Evolutionary conservation across 345 rosid genomes (phyloP).

Genomic region (Limnanthes douglasii): DNA sequence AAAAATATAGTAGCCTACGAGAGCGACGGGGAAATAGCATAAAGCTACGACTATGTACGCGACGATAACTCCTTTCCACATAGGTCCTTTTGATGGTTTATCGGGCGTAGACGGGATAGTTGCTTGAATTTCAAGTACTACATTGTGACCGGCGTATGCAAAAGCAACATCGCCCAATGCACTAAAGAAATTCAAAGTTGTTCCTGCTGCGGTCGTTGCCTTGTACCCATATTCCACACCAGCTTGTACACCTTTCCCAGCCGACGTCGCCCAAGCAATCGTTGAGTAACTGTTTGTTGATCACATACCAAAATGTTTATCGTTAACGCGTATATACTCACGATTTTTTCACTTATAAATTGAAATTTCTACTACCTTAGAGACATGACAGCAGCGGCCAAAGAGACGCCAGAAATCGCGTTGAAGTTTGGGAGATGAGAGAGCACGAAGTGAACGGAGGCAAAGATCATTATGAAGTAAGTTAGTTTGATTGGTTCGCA

Average conservation of each 20-base stretch:
- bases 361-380: conserved; percentile 34
- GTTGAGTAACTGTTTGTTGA: conserved; percentile 75
- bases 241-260: conserved; percentile 26
- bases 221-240: conserved; percentile 39
- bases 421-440: conserved; percentile 58
- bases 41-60: conserved; percentile 69
- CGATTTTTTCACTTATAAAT: no score
- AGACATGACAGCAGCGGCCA: conserved; percentile 59
- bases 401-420: conserved; percentile 40
- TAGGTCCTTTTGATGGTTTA: conserved; percentile 57
- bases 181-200: conserved; percentile 40
- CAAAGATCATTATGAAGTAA: conserved; percentile 50
- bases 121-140: conserved; percentile 83
- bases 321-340: no score
- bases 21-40: conserved; percentile 88
- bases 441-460: conserved; percentile 33
- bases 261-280: conserved; percentile 52
- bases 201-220: conserved; percentile 19
- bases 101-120: conserved; percentile 88
- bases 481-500: conserved; percentile 34
- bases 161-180: conserved; percentile 77
- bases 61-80: conserved; percentile 82
- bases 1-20: conserved; percentile 36
- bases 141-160: conserved; percentile 88
- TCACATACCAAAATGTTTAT: no score